Percentiles rank a stretch among this genome's conserved stretches.
Evolutionary conservation across 75 land plant species (phyloP).

Genomic region (Sequoiadendron giganteum): DNA sequence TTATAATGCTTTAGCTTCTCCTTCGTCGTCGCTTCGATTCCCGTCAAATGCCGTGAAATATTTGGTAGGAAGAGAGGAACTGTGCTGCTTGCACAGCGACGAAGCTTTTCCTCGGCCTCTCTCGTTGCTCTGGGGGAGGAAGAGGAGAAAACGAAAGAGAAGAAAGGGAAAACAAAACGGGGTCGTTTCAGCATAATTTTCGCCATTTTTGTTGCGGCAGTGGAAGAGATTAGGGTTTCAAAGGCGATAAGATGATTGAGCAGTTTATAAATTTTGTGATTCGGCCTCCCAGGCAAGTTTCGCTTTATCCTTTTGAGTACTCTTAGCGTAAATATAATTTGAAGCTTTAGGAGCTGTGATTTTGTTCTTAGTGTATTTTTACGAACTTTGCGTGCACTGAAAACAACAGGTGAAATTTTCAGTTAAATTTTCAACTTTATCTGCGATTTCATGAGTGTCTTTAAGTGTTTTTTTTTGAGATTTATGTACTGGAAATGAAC

Average conservation of each 20-base stretch:
- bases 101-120: constrained; percentile 11
- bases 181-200: not conserved
- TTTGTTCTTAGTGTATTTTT: not conserved
- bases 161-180: not conserved
- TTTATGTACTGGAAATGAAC: not conserved
- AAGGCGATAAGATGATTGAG: constrained; percentile 62
- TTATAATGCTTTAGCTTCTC: not conserved
- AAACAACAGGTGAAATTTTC: not conserved
- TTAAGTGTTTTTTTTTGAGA: not conserved
- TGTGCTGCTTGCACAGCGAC: not conserved
- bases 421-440: not conserved
- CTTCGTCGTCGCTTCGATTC: constrained; percentile 8
- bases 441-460: not conserved
- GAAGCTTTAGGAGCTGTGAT: not conserved
- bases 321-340: not conserved
- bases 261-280: constrained; percentile 96
- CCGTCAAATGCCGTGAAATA: constrained; percentile 7
- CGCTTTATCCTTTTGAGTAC: not conserved
- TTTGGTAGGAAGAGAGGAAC: not conserved
- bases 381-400: not conserved
- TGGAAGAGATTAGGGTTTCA: not conserved
- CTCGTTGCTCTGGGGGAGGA: not conserved
- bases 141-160: not conserved
- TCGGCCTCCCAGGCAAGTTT: constrained; percentile 86
- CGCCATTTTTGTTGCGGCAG: not conserved